Evolutionary conservation across 495 filamentous ascomycete genomes (phyloP).

Genomic region (Talaromyces stipitatus): DNA sequence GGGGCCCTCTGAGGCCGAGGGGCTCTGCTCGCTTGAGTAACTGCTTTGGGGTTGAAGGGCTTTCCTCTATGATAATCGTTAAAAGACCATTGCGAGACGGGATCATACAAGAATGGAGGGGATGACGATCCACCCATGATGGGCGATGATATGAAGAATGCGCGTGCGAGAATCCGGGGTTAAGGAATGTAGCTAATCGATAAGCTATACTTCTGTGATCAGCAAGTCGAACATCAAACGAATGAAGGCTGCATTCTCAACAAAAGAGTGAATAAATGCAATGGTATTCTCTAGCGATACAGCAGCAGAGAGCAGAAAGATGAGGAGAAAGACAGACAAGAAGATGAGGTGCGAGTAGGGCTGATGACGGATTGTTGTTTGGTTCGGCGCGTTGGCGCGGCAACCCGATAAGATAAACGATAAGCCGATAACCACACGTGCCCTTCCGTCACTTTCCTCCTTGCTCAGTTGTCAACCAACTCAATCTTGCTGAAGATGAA

Average conservation of each 20-base stretch:
- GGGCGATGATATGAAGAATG: constrained; percentile 12
- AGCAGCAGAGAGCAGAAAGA: neutral
- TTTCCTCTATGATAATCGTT: constrained; percentile 25
- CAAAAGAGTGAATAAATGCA: neutral
- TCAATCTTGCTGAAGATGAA: no score
- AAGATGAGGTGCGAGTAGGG: neutral
- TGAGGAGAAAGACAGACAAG: neutral
- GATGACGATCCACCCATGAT: constrained; percentile 48
- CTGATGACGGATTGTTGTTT: neutral
- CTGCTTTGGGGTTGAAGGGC: constrained; percentile 74
- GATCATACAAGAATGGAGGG: constrained; percentile 74
- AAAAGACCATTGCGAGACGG: constrained; percentile 39
- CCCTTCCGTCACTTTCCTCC: neutral
- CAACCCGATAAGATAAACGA: constrained; percentile 1
- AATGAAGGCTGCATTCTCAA: neutral
- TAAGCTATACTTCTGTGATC: neutral
- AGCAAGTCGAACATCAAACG: neutral
- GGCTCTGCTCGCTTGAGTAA: constrained; percentile 63
- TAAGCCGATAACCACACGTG: neutral
- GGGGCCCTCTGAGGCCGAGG: constrained; percentile 49
- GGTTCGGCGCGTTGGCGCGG: constrained; percentile 1
- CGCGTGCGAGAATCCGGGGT: constrained; percentile 18
- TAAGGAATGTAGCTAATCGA: constrained; percentile 22
- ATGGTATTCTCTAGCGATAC: neutral
- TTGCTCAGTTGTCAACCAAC: neutral